Conservation (phyloP, 2,329 filamentous ascomycete species). For the Penicillium palitans region DNA sequence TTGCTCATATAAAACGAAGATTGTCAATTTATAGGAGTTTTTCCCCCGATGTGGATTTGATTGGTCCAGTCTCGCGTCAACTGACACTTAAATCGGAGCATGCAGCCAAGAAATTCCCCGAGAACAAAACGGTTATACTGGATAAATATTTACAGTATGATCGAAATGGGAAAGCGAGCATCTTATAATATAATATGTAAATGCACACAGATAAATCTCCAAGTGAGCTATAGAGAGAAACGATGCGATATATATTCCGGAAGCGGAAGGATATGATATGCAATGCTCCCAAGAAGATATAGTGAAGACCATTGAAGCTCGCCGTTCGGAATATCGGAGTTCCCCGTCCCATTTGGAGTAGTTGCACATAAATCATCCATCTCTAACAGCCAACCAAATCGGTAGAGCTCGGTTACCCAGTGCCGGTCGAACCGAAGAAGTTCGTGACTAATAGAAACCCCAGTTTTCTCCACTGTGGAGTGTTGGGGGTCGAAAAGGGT, state of each 20-base stretch:
- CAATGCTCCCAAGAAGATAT: background rate
- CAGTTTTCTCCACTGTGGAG: slow-evolving; percentile 20
- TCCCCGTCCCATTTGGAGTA: background rate
- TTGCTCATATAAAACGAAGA: background rate
- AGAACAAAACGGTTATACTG: background rate
- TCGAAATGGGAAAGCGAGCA: background rate
- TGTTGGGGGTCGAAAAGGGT: slow-evolving; percentile 9
- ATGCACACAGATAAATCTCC: background rate
- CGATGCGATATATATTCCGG: background rate
- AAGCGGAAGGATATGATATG: background rate
- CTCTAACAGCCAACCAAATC: background rate
- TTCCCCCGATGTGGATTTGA: background rate
- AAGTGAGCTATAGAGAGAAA: background rate
- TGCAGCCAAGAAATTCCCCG: background rate
- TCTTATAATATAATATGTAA: no score
- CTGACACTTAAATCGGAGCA: background rate
- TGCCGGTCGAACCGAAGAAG: slow-evolving; percentile 21
- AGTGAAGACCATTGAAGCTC: background rate
- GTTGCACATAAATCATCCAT: background rate
- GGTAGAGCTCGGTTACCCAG: slow-evolving; percentile 27
- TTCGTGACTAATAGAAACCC: slow-evolving; percentile 27
- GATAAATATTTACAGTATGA: background rate
- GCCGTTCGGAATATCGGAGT: background rate
- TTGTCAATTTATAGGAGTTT: background rate
- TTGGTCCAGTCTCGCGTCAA: slow-evolving; percentile 2